Evolutionary conservation across 495 filamentous ascomycete genomes (phyloP).

Genomic region (Aspergillus ellipticus): DNA sequence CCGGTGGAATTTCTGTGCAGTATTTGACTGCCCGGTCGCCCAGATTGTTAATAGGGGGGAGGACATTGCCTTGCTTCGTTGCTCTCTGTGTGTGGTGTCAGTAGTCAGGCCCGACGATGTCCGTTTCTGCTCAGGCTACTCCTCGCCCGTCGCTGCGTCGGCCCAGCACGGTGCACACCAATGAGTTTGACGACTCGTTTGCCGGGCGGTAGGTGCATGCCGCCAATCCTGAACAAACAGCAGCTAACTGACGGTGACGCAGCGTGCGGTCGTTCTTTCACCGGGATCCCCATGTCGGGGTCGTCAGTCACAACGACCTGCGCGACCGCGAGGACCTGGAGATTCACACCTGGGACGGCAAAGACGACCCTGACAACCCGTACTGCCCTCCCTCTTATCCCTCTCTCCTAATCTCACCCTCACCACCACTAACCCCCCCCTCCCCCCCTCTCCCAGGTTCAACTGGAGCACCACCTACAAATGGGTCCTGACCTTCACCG

Average conservation of each 20-base stretch:
- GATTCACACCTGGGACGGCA: constrained; percentile 15
- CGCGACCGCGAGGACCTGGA: constrained; percentile 14
- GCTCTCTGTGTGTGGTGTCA: background rate
- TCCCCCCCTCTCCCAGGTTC: constrained; percentile 4
- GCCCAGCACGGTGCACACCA: constrained; percentile 20
- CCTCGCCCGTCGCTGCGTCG: constrained; percentile 5
- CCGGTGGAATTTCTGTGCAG: background rate
- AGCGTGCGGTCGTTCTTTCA: constrained; percentile 22
- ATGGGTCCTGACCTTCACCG: constrained; percentile 38
- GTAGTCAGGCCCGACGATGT: background rate
- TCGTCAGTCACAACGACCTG: constrained; percentile 18
- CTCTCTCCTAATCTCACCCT: background rate
- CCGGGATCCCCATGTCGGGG: constrained; percentile 24
- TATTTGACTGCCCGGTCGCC: background rate
- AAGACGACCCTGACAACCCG: constrained; percentile 17
- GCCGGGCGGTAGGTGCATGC: constrained; percentile 11
- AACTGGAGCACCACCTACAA: constrained; percentile 27
- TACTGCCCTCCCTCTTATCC: no score
- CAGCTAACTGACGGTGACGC: background rate
- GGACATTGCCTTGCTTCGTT: background rate
- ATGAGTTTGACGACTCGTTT: constrained; percentile 24
- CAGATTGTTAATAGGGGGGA: no score
- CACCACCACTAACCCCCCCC: background rate
- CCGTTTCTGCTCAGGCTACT: background rate
- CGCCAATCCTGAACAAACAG: background rate